Evolutionary conservation across 2,329 filamentous ascomycete genomes (phyloP).

Genomic region (Ophiostoma perfectum): DNA sequence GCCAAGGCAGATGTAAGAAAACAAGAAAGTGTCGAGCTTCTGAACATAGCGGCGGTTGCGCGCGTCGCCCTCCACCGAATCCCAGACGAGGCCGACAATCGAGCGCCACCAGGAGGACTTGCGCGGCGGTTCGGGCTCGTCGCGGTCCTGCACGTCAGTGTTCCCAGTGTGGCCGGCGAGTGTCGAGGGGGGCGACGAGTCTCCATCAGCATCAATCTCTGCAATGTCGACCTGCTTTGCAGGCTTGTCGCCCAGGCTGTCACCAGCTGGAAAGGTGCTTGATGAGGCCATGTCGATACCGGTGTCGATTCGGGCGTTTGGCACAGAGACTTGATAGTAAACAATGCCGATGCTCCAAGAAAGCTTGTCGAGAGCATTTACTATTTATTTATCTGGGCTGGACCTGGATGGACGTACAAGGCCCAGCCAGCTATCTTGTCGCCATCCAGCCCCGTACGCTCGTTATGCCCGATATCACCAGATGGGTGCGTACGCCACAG

Average conservation of each 20-base stretch:
- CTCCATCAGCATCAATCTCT: background rate
- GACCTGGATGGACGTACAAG: background rate
- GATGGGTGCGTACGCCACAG: background rate
- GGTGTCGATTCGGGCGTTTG: background rate
- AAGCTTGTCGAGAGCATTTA: background rate
- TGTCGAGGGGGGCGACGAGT: background rate
- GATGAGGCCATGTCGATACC: background rate
- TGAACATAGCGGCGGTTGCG: conserved; percentile 24
- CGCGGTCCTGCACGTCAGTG: background rate
- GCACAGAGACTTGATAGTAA: background rate
- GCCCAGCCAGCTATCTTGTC: conserved; percentile 1
- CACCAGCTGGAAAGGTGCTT: background rate
- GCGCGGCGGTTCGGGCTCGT: background rate
- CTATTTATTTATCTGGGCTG: background rate
- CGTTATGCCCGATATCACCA: conserved; percentile 14
- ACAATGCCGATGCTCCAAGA: background rate
- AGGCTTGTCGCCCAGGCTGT: background rate
- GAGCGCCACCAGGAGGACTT: conserved; percentile 21
- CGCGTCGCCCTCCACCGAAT: conserved; percentile 23
- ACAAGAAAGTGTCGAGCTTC: conserved; percentile 22
- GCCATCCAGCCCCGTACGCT: conserved; percentile 10
- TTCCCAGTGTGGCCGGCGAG: background rate
- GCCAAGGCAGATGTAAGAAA: conserved; percentile 41
- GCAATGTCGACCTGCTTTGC: background rate
- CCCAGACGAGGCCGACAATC: conserved; percentile 22